Evolutionary conservation across 306 rosid genomes (phyloP).

Genomic region (Vigna unguiculata): DNA sequence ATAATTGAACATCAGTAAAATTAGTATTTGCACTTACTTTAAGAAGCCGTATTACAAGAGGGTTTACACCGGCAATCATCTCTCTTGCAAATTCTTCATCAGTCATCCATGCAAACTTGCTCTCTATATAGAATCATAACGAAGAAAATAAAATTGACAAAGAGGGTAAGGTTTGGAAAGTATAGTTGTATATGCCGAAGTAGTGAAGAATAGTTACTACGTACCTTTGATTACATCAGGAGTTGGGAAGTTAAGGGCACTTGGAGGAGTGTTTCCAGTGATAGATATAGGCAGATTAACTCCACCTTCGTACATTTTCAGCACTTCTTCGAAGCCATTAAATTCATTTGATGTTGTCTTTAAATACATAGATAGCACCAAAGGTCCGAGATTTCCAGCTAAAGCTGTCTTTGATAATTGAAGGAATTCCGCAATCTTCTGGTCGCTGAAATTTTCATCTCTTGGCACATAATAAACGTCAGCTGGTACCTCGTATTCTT

Average conservation of each 20-base stretch:
- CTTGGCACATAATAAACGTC: too few relatives aligned
- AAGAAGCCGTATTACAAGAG: conserved; percentile 46
- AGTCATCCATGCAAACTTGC: conserved; percentile 63
- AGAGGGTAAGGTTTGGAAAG: too few relatives aligned
- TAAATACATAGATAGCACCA: conserved; percentile 34
- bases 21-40: conserved; percentile 25
- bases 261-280: conserved; percentile 1
- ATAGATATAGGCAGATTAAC: conserved; percentile 49
- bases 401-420: conserved; percentile 8
- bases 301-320: conserved; percentile 66
- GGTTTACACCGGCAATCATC: conserved; percentile 72
- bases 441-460: too few relatives aligned
- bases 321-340: conserved; percentile 60
- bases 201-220: conserved; percentile 9
- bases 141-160: neutral
- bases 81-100: conserved; percentile 80
- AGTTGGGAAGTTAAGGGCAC: conserved; percentile 53
- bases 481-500: too few relatives aligned
- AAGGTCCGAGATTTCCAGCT: neutral
- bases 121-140: conserved; percentile 39
- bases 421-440: too few relatives aligned
- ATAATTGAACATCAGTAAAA: neutral
- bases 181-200: neutral
- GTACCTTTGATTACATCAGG: conserved; percentile 71
- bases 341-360: conserved; percentile 50